Evolutionary conservation across 2,329 filamentous ascomycete species (phyloP).

Genomic region (Monosporascus sp.): DNA sequence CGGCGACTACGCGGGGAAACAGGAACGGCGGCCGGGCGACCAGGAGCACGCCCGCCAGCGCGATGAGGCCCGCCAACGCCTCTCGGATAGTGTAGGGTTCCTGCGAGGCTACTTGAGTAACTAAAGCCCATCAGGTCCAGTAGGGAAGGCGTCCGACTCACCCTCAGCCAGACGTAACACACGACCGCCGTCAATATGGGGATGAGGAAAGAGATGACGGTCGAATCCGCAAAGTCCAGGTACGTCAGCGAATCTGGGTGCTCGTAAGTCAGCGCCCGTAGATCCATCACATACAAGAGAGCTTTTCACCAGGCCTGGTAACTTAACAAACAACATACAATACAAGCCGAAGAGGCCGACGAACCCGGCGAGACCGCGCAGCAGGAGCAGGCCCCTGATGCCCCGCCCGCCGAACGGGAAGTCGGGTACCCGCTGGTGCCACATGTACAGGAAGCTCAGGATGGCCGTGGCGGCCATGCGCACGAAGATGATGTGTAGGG

Average conservation of each 20-base stretch:
- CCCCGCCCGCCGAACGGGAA: constrained; percentile 62
- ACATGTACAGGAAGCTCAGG: constrained; percentile 35
- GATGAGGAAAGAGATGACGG: constrained; percentile 72
- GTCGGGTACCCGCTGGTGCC: constrained; percentile 43
- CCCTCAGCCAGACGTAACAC: constrained; percentile 50
- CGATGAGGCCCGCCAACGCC: constrained; percentile 63
- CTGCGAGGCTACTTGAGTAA: constrained; percentile 24
- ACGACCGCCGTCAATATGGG: constrained; percentile 63
- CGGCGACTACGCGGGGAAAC: constrained; percentile 32
- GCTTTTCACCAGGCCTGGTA: no score
- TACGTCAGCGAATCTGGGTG: constrained; percentile 53
- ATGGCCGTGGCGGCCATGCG: constrained; percentile 34
- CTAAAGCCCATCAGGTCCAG: no score
- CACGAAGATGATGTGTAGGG: constrained; percentile 38
- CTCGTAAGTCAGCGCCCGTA: background rate
- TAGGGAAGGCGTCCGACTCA: constrained; percentile 7
- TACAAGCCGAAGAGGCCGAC: constrained; percentile 61
- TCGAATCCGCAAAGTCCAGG: constrained; percentile 71
- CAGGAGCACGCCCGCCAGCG: constrained; percentile 66
- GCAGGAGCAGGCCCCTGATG: constrained; percentile 57
- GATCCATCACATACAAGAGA: background rate
- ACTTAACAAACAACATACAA: constrained; percentile 21
- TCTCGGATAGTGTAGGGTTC: constrained; percentile 70
- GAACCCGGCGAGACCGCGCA: constrained; percentile 58
- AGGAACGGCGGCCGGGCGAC: constrained; percentile 66